Evolutionary conservation across 192 early-diverging fungal genomes (phyloP), one percentile per base, ranked within the genome.

Genomic region (Thoreauomyces humboldtii): DNA sequence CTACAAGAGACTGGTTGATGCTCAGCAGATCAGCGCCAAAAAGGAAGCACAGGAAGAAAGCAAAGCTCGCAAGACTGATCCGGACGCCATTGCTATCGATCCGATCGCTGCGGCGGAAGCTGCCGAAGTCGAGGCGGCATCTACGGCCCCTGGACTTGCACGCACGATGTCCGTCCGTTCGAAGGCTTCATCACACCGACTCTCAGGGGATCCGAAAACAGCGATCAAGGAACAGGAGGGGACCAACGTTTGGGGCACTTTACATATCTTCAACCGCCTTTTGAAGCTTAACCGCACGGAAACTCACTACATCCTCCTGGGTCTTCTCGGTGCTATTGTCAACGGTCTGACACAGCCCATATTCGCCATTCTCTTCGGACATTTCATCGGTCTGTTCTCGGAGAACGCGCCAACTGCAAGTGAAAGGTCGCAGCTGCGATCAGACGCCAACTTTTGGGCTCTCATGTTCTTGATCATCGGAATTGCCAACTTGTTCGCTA

Each of bases 271-370:
- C 63, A 28, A 24, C 12, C 61, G 65, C 12, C 62, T 85, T 27
- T 22, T 83, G 33, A 17, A 41, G 24, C 72, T 78, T 63, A 74
- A 81, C 72, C 36, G 46, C 25, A 62, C 74, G 44, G 74, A 86
- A 44, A 44, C 59, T 2, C 42, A 25, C 21, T 46, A 63, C 36
- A 63, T 93, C 19, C 12, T 77, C 19, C 60, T 88, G 2, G 93
- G 88, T 50, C 50, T 75, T 2, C 34, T 89, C 24, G 80, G 81
- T 28, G 77, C 88, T 28, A 73, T 80, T 22, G 57, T 91, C 53
- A 85, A 83, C 67, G 94, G 92, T 44, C 81, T 79, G 9, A 73
- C 90, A 11, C 84, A 91, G 65, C 94, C 94, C 14, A 66, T 86
- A 15, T 96, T 93, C 72, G 84, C 92, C 27, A 69, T 90, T 21